Conservation (phyloP, 2,329 filamentous ascomycete genomes). For the Chaetomium globosum region DNA sequence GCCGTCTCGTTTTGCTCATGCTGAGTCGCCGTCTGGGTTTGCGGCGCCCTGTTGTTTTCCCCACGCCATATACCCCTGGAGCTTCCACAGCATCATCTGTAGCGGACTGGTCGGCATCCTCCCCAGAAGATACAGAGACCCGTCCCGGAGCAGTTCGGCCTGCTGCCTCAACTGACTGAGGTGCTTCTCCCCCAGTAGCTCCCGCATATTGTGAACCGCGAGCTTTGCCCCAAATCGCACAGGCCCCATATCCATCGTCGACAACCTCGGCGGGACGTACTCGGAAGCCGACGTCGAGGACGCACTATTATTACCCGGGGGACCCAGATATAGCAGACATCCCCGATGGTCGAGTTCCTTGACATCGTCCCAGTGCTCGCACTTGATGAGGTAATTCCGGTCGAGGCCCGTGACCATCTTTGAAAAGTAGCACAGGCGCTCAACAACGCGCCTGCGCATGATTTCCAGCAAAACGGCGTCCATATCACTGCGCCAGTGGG, state of each 20-base stretch:
- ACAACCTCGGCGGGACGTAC: slow-evolving; percentile 44
- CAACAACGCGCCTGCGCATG: slow-evolving; percentile 52
- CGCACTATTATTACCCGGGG: not conserved
- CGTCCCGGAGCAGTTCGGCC: slow-evolving; percentile 43
- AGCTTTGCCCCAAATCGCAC: slow-evolving; percentile 45
- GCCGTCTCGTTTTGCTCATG: not conserved
- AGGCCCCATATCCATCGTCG: slow-evolving; percentile 49
- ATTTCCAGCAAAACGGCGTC: slow-evolving; percentile 53
- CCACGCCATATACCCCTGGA: slow-evolving; percentile 54
- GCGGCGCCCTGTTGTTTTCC: not conserved
- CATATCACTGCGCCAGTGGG: slow-evolving; percentile 60
- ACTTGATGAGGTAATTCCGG: slow-evolving; percentile 48
- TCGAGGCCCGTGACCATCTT: slow-evolving; percentile 37
- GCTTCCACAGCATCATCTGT: slow-evolving; percentile 58
- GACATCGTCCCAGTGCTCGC: slow-evolving; percentile 50
- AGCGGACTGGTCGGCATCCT: slow-evolving; percentile 48
- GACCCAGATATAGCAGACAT: slow-evolving; percentile 51
- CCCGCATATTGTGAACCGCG: slow-evolving; percentile 56
- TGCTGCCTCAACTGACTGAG: slow-evolving; percentile 45
- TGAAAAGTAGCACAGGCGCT: slow-evolving; percentile 50
- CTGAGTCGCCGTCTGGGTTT: not conserved
- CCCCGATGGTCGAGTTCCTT: slow-evolving; percentile 47
- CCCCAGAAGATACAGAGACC: slow-evolving; percentile 50
- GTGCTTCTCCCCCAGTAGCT: slow-evolving; percentile 55
- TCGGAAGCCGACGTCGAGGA: slow-evolving; percentile 15